phyloP scores from a whole-genome alignment of 345 rosid species.

The Salix purpurea region DNA sequence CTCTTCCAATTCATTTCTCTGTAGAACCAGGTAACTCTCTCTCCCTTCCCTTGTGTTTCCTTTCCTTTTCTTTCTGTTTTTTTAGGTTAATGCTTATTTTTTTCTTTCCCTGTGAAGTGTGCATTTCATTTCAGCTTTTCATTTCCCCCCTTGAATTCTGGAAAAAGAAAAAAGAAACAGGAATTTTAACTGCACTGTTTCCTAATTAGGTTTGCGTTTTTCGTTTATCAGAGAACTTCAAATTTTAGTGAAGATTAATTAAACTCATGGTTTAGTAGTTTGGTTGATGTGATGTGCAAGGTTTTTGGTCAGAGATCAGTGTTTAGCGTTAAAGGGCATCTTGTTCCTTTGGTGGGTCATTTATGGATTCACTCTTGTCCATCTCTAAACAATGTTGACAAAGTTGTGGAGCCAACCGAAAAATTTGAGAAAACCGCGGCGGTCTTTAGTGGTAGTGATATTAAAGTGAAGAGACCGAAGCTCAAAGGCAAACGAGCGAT shows the following conservation, averaged over 20 bases:
- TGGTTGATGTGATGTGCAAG: slow-evolving; percentile 56
- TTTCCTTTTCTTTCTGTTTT: not conserved
- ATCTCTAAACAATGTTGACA: slow-evolving; percentile 17
- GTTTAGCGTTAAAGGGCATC: slow-evolving; percentile 4
- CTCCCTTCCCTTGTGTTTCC: not conserved
- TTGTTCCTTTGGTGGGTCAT: slow-evolving; percentile 21
- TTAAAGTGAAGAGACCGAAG: slow-evolving; percentile 62
- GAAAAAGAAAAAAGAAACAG: not conserved
- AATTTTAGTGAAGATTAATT: not conserved
- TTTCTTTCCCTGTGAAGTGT: too few species aligned
- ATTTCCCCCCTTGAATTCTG: not conserved
- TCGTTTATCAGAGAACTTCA: not conserved
- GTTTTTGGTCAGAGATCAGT: slow-evolving; percentile 34
- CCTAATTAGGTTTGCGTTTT: not conserved
- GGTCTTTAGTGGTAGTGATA: slow-evolving; percentile 28
- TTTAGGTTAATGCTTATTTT: not conserved
- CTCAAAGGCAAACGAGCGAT: slow-evolving; percentile 86
- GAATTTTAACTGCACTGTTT: not conserved
- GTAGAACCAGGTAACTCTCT: not conserved
- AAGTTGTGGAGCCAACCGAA: slow-evolving; percentile 18
- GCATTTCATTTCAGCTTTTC: too few species aligned
- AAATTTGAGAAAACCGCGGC: slow-evolving; percentile 18
- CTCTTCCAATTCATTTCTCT: not conserved
- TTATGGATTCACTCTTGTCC: slow-evolving; percentile 45
- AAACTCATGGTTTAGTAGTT: slow-evolving; percentile 50